Evolutionary conservation across 306 rosid genomes (phyloP), one percentile per base, ranked within the genome.

Genomic region (Prunus mume): DNA sequence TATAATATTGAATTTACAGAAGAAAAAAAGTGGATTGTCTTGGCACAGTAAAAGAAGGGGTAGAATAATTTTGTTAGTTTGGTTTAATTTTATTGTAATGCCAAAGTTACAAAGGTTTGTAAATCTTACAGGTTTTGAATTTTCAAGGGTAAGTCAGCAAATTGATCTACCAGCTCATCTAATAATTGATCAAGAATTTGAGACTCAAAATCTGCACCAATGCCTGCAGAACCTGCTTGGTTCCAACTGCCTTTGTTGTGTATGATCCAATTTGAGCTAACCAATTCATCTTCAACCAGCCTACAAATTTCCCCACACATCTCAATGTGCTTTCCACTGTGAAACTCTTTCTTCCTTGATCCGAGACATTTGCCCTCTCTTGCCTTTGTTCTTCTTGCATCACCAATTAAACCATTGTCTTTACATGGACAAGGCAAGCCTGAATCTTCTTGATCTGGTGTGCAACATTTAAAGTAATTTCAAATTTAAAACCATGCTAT

Each of bases 121-220:
- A 76, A 83, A 79, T 78, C 77, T 74, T 70, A 24, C 65, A 69
- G 50, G 52, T 60, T 69, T 49, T 55, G 50, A 57, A 24, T 49
- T 18, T 61, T 58, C n/a, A 72, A 68, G 81, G 58, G 60, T 3
- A 47, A 74, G 55, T 45, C 69, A 28, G 32, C 58, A 19, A 74
- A 75, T 73, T 92, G 89, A 82, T 86, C 85, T 20, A 88, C 86
- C 45, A 92, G 12, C 70, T 95, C 99, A 34, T 83, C 79, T 63
- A 95, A 50, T 75, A 95, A 78, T n/a, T 86, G 77, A 71, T 79
- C 77, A 68, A 91, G 79, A 69, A 92, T 82, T 45, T 67, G 71
- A 1, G 80, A 78, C 81, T 86, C 97, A 68, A 91, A 74, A 72
- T 89, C 91, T 49, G 75, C 96, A 72, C 78, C 72, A 58, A 92